Conservation (phyloP, 345 rosid species). For the Rubroshorea leprosula region DNA sequence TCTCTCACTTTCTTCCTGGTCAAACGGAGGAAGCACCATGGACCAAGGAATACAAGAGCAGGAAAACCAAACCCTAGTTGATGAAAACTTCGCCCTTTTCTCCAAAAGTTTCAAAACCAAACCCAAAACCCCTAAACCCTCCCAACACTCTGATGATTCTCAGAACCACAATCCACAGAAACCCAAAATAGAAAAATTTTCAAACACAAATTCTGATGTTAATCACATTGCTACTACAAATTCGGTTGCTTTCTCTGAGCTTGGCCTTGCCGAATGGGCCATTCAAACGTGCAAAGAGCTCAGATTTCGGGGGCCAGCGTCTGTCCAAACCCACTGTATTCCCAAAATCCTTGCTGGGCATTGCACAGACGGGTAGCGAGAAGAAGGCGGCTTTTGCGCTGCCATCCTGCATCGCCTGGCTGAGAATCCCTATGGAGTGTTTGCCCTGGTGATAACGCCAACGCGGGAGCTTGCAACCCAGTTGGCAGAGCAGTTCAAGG, state of each 20-base stretch:
- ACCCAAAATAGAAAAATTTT: slow-evolving; percentile 41
- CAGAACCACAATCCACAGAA: too few relatives aligned
- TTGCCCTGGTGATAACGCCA: slow-evolving; percentile 80
- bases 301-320: slow-evolving; percentile 72
- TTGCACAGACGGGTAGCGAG: slow-evolving; percentile 92
- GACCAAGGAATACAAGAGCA: neutral
- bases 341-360: slow-evolving; percentile 65
- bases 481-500: slow-evolving; percentile 90
- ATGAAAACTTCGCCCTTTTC: slow-evolving; percentile 44
- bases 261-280: slow-evolving; percentile 84
- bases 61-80: slow-evolving; percentile 8
- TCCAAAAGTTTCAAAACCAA: slow-evolving; percentile 26
- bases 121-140: slow-evolving; percentile 11
- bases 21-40: neutral
- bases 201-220: slow-evolving; percentile 20
- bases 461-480: slow-evolving; percentile 92
- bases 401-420: slow-evolving; percentile 71
- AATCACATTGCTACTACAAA: slow-evolving; percentile 12
- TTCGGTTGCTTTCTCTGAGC: slow-evolving; percentile 35
- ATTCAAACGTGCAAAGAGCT: slow-evolving; percentile 78
- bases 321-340: slow-evolving; percentile 81
- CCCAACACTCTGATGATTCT: slow-evolving; percentile 23
- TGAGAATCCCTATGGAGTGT: slow-evolving; percentile 79
- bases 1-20: neutral
- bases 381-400: slow-evolving; percentile 97